Conservation (phyloP, 2,329 filamentous ascomycete genomes). For the Thyridium curvatum region DNA sequence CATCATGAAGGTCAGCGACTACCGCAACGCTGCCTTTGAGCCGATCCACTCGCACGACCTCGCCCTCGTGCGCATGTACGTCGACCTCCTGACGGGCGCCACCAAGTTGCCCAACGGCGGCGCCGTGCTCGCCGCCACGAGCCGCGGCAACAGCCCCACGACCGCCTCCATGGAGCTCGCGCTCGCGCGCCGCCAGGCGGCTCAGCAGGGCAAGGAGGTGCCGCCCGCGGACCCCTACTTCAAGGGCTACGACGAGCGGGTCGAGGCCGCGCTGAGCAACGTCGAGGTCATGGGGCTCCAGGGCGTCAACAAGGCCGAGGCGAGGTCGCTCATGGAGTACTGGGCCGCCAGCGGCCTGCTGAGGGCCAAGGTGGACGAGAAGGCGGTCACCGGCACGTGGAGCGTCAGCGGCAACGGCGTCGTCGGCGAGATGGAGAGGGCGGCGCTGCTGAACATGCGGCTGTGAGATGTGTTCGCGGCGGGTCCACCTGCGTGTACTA, state of each 20-base stretch:
- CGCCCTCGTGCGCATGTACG: conserved; percentile 66
- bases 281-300: conserved; percentile 51
- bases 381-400: conserved; percentile 75
- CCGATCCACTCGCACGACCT: conserved; percentile 84
- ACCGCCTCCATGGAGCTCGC: conserved; percentile 63
- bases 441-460: conserved; percentile 42
- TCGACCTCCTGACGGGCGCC: conserved; percentile 62
- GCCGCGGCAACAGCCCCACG: conserved; percentile 61
- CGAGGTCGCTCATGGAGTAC: conserved; percentile 81
- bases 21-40: conserved; percentile 64
- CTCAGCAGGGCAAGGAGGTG: conserved; percentile 20
- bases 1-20: conserved; percentile 72
- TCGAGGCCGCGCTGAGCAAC: conserved; percentile 44
- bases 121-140: conserved; percentile 68
- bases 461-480: too few species aligned
- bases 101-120: conserved; percentile 64
- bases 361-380: conserved; percentile 62
- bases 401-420: conserved; percentile 73
- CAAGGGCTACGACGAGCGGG: conserved; percentile 50
- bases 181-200: conserved; percentile 49
- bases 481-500: conserved; percentile 5
- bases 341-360: conserved; percentile 83
- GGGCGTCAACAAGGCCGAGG: conserved; percentile 68
- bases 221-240: conserved; percentile 44
- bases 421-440: conserved; percentile 78